phyloP scores from a whole-genome alignment of 2,329 filamentous ascomycete genomes.

The Aphanocladium album region DNA sequence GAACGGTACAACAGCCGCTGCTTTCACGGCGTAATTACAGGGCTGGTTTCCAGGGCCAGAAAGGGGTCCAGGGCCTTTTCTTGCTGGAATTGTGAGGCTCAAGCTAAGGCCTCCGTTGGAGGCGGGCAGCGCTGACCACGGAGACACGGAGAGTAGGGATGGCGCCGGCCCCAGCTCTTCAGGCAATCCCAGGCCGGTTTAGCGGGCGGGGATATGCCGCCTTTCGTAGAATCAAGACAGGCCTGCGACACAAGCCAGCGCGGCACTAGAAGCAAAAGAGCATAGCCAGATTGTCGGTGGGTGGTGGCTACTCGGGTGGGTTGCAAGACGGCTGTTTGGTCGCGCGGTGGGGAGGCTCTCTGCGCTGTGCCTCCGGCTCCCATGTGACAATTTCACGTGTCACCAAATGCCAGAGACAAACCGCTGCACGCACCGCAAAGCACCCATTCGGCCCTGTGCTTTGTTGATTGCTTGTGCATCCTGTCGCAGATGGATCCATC shows the following conservation, averaged over 20 bases:
- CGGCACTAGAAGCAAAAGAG: background rate
- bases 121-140: background rate
- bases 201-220: conserved; percentile 10
- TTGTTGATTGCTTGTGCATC: conserved; percentile 13
- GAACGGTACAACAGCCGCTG: conserved; percentile 7
- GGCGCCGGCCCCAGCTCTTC: conserved; percentile 11
- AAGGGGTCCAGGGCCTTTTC: conserved; percentile 1
- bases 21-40: background rate
- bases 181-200: background rate
- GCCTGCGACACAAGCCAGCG: background rate
- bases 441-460: background rate
- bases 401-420: conserved; percentile 9
- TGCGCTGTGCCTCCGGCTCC: conserved; percentile 1
- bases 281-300: background rate
- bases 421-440: conserved; percentile 2
- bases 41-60: background rate
- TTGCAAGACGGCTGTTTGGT: background rate
- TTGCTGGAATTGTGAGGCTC: background rate
- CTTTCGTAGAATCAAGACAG: background rate
- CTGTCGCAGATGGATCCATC: conserved; percentile 14
- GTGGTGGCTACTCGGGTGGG: background rate
- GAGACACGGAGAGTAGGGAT: conserved; percentile 14
- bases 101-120: background rate
- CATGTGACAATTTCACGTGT: conserved; percentile 16
- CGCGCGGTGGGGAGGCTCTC: background rate